Percentiles rank a stretch among this genome's conserved stretches.
Evolutionary conservation across 2,329 filamentous ascomycete genomes (phyloP).

Genomic region (Chaetomiaceae sp.): DNA sequence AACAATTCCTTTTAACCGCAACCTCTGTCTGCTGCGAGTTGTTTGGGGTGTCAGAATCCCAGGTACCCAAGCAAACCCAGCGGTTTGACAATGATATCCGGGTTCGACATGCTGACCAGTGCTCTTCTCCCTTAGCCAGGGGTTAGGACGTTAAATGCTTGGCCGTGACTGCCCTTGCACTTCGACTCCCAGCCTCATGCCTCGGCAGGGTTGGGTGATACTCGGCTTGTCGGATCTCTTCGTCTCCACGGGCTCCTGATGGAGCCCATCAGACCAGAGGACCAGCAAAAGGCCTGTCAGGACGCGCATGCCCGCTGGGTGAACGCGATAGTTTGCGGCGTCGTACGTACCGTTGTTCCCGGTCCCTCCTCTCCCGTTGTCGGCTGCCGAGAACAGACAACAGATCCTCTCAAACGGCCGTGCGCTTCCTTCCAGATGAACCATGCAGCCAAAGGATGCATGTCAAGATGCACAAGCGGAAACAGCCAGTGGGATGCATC

Average conservation of each 20-base stretch:
- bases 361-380: background rate
- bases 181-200: background rate
- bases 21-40: background rate
- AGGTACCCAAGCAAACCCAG: background rate
- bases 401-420: slow-evolving; percentile 11
- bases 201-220: background rate
- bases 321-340: background rate
- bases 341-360: background rate
- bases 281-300: no score
- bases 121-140: no score
- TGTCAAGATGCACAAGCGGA: slow-evolving; percentile 18
- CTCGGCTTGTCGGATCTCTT: background rate
- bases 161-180: background rate
- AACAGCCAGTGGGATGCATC: slow-evolving; percentile 23
- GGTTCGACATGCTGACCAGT: background rate
- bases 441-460: slow-evolving; percentile 17
- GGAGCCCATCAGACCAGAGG: background rate
- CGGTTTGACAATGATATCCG: background rate
- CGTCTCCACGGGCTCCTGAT: background rate
- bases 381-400: slow-evolving; percentile 9
- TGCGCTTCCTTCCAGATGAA: slow-evolving; percentile 13
- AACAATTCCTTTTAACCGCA: no score
- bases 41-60: background rate
- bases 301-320: background rate
- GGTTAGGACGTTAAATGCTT: background rate